These are phyloP conservation scores for Trichoderma arundinaceum DNA, from an alignment of 2,329 filamentous ascomycete species.

Conservation along the genomic window DNA sequence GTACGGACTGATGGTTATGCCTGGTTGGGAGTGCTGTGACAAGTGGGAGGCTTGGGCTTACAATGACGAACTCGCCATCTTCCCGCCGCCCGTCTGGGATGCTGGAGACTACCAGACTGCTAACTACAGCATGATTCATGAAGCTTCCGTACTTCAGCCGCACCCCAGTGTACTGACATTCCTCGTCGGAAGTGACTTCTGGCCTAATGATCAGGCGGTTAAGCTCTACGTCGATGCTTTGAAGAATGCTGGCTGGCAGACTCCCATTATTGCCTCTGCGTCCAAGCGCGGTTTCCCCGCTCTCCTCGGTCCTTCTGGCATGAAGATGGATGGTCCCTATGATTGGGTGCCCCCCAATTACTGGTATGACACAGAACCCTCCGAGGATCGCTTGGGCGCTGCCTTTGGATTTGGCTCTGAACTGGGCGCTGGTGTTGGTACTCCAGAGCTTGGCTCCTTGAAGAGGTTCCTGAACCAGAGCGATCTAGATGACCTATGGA, in stretches of 20 bases:
- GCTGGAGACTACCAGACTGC: conserved; percentile 61
- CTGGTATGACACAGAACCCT: conserved; percentile 58
- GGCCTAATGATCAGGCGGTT: conserved; percentile 64
- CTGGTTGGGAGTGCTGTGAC: conserved; percentile 71
- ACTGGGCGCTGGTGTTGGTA: conserved; percentile 66
- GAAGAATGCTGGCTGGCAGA: conserved; percentile 58
- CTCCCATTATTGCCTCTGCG: conserved; percentile 63
- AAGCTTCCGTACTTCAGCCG: conserved; percentile 63
- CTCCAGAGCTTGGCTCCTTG: conserved; percentile 61
- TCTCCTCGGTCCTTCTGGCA: conserved; percentile 59
- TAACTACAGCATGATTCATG: conserved; percentile 61
- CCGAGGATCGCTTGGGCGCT: conserved; percentile 53
- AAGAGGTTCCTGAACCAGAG: conserved; percentile 56
- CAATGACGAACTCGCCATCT: conserved; percentile 56
- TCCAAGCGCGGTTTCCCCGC: conserved; percentile 59
- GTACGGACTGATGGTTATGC: conserved; percentile 65
- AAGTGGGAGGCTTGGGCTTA: conserved; percentile 71
- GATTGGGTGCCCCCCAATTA: conserved; percentile 71
- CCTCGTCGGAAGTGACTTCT: conserved; percentile 67
- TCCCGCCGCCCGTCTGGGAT: conserved; percentile 51
- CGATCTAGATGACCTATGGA: conserved; percentile 64
- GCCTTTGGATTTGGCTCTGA: conserved; percentile 70
- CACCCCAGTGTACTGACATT: conserved; percentile 65
- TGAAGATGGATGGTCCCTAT: conserved; percentile 72
- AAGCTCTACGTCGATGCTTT: conserved; percentile 59